Base-by-base conservation (phyloP, 2,329 filamentous ascomycete species). In the Aspergillus melleus region DNA sequence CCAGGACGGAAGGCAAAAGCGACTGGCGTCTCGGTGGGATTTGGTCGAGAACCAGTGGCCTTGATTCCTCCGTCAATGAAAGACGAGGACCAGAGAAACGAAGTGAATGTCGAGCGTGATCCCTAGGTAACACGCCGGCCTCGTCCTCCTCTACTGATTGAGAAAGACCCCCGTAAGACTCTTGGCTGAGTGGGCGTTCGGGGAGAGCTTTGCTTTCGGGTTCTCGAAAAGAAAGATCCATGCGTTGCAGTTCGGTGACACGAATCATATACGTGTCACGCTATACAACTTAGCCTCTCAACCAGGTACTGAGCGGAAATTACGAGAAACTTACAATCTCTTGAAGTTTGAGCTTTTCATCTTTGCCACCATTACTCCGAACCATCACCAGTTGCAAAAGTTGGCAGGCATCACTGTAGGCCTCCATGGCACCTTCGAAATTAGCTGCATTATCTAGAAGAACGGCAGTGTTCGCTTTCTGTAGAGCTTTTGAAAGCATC, bases 371-470 rank as follows among this genome's bases (percentile, higher is more conserved):
- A 11, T 88, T 88, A 59, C 92, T 97, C 68, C 91, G 87, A 59
- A 88, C 80, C 79, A 99, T 90, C 4, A 99, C 95, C 70, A 96
- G 88, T 66, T 94, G 89, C 57, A 99, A 80, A 60, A 99, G 81
- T 57, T 88, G 86, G 72, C 95, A 99, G 4, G 96, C 95, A 77
- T 99, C 95, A 11, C 86, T 83, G 73, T 99, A 99, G 14, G 94
- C 92, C 69, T 92, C 87, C 72, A 96, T 88, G 19, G 95, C 95
- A 46, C 91, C 92, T 73, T 94, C 91, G 64, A 95, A 94, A 71
- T 98, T 96, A 70, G 95, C 91, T 14, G 92, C 92, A 84, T 97
- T 98, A 77, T 99, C 95, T 46, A 99, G 85, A 66, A 97, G 85
- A 26, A 99, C 95, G 22, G 95, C 95, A 12, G 91, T 94, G 72